Conservation (phyloP, 352 stramenopile genomes). For the Globisporangium irregulare region DNA sequence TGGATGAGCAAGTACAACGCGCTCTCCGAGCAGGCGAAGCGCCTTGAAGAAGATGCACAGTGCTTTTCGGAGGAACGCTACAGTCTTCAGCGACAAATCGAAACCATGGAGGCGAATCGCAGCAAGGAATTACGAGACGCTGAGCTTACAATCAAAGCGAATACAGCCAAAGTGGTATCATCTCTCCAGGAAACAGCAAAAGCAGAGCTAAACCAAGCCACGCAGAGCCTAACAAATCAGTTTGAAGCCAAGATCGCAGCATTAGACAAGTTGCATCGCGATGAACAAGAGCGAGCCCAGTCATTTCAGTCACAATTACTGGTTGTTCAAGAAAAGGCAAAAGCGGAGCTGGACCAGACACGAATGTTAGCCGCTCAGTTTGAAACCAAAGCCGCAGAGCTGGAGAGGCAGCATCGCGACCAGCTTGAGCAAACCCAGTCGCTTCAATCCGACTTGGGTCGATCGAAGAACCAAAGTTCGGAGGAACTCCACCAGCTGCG, state of each 20-base stretch:
- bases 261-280: conserved; percentile 3
- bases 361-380: conserved; percentile 8
- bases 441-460: conserved; percentile 10
- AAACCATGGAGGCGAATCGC: conserved; percentile 18
- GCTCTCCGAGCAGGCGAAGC: conserved; percentile 27
- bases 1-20: conserved; percentile 71
- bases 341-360: background rate
- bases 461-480: conserved; percentile 19
- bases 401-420: conserved; percentile 6
- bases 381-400: conserved; percentile 12
- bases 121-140: conserved; percentile 8
- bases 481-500: conserved; percentile 10
- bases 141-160: background rate
- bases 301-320: background rate
- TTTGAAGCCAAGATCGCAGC: conserved; percentile 18
- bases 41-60: conserved; percentile 29
- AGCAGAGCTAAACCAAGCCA: background rate
- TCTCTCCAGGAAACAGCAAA: background rate
- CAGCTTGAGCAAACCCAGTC: background rate
- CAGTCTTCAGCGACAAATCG: conserved; percentile 24
- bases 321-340: background rate
- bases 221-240: background rate
- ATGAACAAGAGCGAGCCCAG: background rate
- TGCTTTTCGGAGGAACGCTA: conserved; percentile 32
- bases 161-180: background rate